phyloP scores from a whole-genome alignment of 208 protist genomes.

The Balamuthia mandrillaris region DNA sequence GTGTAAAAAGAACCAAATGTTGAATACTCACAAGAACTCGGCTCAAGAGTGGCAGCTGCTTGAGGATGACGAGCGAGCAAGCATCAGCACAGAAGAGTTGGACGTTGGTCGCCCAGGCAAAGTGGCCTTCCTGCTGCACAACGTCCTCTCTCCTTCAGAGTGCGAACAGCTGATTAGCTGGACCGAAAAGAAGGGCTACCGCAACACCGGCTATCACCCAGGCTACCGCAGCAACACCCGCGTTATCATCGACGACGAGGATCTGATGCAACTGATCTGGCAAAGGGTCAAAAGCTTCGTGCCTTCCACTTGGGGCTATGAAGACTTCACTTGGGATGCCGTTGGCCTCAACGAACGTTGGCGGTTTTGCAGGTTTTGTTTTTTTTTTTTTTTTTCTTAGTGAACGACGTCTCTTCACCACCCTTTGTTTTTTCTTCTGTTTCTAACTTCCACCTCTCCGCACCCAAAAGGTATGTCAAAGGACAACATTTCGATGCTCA shows the following conservation, averaged over 20 bases:
- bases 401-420: background rate
- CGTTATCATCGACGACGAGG: slow-evolving; percentile 12
- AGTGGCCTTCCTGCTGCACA: slow-evolving; percentile 24
- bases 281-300: background rate
- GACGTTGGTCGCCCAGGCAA: background rate
- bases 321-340: background rate
- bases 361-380: slow-evolving; percentile 3
- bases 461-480: background rate
- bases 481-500: slow-evolving; percentile 35
- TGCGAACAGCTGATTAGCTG: background rate
- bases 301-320: background rate
- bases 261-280: background rate
- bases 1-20: no score
- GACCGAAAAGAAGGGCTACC: slow-evolving; percentile 22
- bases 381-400: background rate
- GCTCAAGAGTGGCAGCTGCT: no score
- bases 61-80: no score
- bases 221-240: slow-evolving; percentile 28
- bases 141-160: slow-evolving; percentile 6
- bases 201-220: background rate
- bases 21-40: no score
- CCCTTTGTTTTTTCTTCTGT: background rate
- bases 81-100: background rate
- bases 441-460: background rate
- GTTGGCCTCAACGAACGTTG: background rate